Base-by-base conservation (phyloP, 2,329 filamentous ascomycete genomes). In the Ciborinia camelliae region DNA sequence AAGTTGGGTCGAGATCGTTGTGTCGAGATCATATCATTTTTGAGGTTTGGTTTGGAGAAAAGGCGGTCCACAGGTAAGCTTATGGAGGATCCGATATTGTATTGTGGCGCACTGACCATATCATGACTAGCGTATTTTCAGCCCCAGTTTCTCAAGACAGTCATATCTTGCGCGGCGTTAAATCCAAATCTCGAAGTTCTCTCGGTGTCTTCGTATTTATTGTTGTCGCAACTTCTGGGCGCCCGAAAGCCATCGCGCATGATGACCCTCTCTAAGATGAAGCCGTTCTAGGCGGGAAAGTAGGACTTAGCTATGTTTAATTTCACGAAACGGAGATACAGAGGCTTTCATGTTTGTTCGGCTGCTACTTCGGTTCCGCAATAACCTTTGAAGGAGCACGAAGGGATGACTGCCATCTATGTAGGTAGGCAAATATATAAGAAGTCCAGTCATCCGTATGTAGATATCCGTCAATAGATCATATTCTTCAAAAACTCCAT, bases 161-260 rank as follows among this genome's bases (percentile, higher is more conserved):
- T 55, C 28, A 28, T n/a, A 62, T 62, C 50, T 55, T 62, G 60
- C 60, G 60, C 60, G 26, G n/a, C 39, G 10, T 14, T 18, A 12
- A 45, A 20, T 54, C 28, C 47, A 20, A 32, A n/a, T n/a, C n/a
- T n/a, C n/a, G n/a, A n/a, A 23, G 26, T n/a, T 28, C 23, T 28
- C 4, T 45, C 14, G 15, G 12, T 45, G 14, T 43, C 1, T 32
- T 20, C 18, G 12, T 15, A n/a, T 23, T 32, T 32, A 45, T 32
- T 7, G 4, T 45, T 8, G 37, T 10, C 14, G 8, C 5, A 58
- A n/a, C n/a, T n/a, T n/a, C n/a, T n/a, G n/a, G n/a, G n/a, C 6
- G 28, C 30, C 20, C n/a, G 9, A 57, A 30, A 45, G 10, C 9
- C 0, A 32, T 45, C 14, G 26, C 26, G 48, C 35, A 50, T 20